phyloP scores from a whole-genome alignment of 768 basidiomycete genomes.

The Leccinum barrowsii region DNA sequence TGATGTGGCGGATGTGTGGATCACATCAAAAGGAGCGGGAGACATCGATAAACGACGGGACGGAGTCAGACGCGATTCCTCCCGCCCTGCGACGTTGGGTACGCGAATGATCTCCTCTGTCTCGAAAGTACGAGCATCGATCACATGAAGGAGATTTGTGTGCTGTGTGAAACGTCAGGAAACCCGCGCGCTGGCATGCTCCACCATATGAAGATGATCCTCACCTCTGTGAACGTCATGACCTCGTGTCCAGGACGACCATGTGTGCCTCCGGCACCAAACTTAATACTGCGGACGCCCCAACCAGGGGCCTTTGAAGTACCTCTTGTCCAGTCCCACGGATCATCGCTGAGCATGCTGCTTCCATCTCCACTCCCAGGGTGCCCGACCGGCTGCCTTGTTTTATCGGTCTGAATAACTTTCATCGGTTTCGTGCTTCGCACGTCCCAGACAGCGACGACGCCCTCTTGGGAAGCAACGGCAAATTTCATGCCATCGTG shows the following conservation, averaged over 20 bases:
- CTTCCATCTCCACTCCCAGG: slow-evolving; percentile 39
- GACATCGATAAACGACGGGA: slow-evolving; percentile 10
- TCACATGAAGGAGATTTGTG: slow-evolving; percentile 73
- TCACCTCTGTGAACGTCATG: slow-evolving; percentile 87
- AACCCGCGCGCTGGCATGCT: background rate
- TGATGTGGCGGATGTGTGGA: slow-evolving; percentile 9
- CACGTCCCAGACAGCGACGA: slow-evolving; percentile 81
- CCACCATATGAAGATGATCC: slow-evolving; percentile 13
- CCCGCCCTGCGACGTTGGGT: slow-evolving; percentile 36
- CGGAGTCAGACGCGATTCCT: slow-evolving; percentile 11
- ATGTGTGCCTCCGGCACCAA: slow-evolving; percentile 56
- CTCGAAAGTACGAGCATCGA: slow-evolving; percentile 87
- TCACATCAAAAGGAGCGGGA: slow-evolving; percentile 9
- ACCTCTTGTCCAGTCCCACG: slow-evolving; percentile 65
- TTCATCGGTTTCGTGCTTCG: slow-evolving; percentile 68
- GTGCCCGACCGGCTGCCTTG: slow-evolving; percentile 28
- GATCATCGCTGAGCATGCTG: slow-evolving; percentile 59
- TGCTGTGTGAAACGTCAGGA: slow-evolving; percentile 48
- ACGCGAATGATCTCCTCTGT: slow-evolving; percentile 65
- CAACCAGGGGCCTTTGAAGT: slow-evolving; percentile 66
- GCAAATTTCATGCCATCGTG: slow-evolving; percentile 75
- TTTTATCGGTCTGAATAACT: slow-evolving; percentile 56
- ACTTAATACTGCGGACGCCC: slow-evolving; percentile 85
- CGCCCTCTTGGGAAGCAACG: slow-evolving; percentile 78
- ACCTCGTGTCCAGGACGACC: slow-evolving; percentile 60